Evolutionary conservation across 1,284 basidiomycete species (phyloP).

Genomic region (Malassezia sp.): DNA sequence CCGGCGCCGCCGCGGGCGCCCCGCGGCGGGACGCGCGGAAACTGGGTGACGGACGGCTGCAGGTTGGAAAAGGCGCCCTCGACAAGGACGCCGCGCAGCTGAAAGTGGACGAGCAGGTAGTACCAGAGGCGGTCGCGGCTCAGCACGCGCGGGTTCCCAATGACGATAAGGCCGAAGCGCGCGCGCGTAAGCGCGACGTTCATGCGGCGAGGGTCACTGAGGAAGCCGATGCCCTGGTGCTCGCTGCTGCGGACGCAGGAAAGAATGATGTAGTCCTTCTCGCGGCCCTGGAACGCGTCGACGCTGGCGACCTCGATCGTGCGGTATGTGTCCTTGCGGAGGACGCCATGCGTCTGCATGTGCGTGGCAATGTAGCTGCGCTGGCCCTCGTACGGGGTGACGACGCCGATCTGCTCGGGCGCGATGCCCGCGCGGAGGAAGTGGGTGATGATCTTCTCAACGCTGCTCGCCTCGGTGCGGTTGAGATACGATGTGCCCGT

Average conservation of each 20-base stretch:
- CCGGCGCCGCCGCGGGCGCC: slow-evolving; percentile 15
- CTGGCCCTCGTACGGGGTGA: slow-evolving; percentile 98
- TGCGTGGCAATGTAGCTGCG: slow-evolving; percentile 97
- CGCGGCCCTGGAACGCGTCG: slow-evolving; percentile 97
- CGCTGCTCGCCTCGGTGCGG: slow-evolving; percentile 94
- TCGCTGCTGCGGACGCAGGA: slow-evolving; percentile 98
- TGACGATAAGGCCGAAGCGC: slow-evolving; percentile 92
- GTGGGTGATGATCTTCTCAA: slow-evolving; percentile 98
- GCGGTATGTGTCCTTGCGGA: slow-evolving; percentile 98
- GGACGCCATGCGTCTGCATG: slow-evolving; percentile 95
- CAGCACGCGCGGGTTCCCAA: slow-evolving; percentile 95
- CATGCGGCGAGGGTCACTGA: slow-evolving; percentile 90
- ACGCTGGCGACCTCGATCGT: slow-evolving; percentile 98
- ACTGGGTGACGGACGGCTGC: slow-evolving; percentile 96
- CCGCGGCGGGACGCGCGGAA: slow-evolving; percentile 53
- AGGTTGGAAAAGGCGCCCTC: slow-evolving; percentile 93
- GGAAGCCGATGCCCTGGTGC: slow-evolving; percentile 97
- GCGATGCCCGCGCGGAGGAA: slow-evolving; percentile 98
- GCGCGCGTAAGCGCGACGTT: slow-evolving; percentile 96
- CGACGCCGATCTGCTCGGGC: slow-evolving; percentile 89
- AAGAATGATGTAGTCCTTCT: slow-evolving; percentile 99
- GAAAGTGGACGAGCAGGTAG: slow-evolving; percentile 94
- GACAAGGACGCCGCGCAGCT: slow-evolving; percentile 84
- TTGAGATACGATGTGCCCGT: slow-evolving; percentile 98
- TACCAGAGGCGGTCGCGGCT: slow-evolving; percentile 88